Evolutionary conservation across 805 yeast genomes (phyloP).

Genomic region (Barnettozyma populi): DNA sequence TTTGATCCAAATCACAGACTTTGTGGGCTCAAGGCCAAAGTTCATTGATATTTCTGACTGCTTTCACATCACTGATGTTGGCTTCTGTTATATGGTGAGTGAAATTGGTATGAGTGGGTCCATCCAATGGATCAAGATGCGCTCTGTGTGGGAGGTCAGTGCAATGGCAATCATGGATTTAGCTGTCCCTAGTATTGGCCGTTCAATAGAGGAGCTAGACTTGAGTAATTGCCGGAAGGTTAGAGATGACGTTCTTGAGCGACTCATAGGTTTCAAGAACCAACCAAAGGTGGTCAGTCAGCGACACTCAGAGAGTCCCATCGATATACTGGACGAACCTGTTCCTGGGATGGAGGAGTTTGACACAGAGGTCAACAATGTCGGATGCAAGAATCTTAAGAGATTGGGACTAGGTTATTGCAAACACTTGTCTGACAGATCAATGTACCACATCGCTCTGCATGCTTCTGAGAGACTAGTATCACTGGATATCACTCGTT

Average conservation of each 20-base stretch:
- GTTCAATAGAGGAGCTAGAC: slow-evolving; percentile 52
- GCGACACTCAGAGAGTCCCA: background rate
- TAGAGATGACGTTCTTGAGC: slow-evolving; percentile 62
- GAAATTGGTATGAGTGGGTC: slow-evolving; percentile 65
- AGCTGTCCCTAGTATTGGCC: slow-evolving; percentile 60
- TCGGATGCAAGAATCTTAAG: slow-evolving; percentile 58
- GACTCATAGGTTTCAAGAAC: slow-evolving; percentile 54
- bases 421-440: slow-evolving; percentile 64
- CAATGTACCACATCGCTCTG: slow-evolving; percentile 57
- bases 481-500: slow-evolving; percentile 59
- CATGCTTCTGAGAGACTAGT: slow-evolving; percentile 53
- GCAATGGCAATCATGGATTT: slow-evolving; percentile 82
- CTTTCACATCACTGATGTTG: slow-evolving; percentile 71
- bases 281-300: slow-evolving; percentile 2
- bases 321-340: slow-evolving; percentile 18
- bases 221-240: slow-evolving; percentile 70
- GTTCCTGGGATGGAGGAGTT: slow-evolving; percentile 29
- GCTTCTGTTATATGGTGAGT: slow-evolving; percentile 64
- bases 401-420: slow-evolving; percentile 63
- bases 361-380: slow-evolving; percentile 12
- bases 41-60: slow-evolving; percentile 63
- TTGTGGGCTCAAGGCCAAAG: slow-evolving; percentile 65
- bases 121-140: slow-evolving; percentile 52
- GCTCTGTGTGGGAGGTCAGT: slow-evolving; percentile 69
- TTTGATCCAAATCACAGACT: slow-evolving; percentile 53